Percentiles rank a stretch among this genome's conserved stretches.
Conservation (phyloP, 495 filamentous ascomycete genomes). For the Collariella sp. region DNA sequence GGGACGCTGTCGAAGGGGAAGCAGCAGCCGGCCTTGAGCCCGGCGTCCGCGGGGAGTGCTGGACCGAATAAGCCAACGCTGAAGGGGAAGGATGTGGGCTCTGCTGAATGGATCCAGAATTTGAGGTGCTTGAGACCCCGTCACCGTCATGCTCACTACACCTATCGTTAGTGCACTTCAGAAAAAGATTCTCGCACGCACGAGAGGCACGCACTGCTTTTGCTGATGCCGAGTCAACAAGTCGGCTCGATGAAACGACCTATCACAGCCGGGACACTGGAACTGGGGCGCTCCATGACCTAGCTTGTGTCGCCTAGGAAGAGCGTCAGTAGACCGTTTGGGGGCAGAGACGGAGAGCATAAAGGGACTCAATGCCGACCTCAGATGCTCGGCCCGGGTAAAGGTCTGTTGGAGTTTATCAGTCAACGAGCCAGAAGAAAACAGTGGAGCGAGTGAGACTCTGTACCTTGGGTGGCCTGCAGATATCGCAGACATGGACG, state of each 20-base stretch:
- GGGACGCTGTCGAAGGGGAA: neutral
- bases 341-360: neutral
- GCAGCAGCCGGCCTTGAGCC: neutral
- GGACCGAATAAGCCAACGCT: slow-evolving; percentile 1
- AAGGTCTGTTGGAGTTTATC: slow-evolving; percentile 48
- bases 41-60: neutral
- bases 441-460: neutral
- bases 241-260: slow-evolving; percentile 63
- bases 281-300: slow-evolving; percentile 70
- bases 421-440: slow-evolving; percentile 16
- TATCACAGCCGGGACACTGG: slow-evolving; percentile 57
- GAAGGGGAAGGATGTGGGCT: slow-evolving; percentile 16
- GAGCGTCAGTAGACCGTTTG: slow-evolving; percentile 11
- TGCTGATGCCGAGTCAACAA: slow-evolving; percentile 71
- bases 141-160: slow-evolving; percentile 34
- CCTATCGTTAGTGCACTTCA: slow-evolving; percentile 4
- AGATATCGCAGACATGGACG: slow-evolving; percentile 65
- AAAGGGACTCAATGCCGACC: slow-evolving; percentile 45
- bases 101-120: slow-evolving; percentile 15
- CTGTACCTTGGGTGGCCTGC: slow-evolving; percentile 52
- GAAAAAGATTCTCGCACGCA: neutral
- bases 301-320: slow-evolving; percentile 70
- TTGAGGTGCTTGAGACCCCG: slow-evolving; percentile 16
- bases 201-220: slow-evolving; percentile 58
- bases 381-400: slow-evolving; percentile 78